These are phyloP conservation scores for Phaffia australis DNA, from an alignment of 768 basidiomycete species.

Conservation along the genomic window DNA sequence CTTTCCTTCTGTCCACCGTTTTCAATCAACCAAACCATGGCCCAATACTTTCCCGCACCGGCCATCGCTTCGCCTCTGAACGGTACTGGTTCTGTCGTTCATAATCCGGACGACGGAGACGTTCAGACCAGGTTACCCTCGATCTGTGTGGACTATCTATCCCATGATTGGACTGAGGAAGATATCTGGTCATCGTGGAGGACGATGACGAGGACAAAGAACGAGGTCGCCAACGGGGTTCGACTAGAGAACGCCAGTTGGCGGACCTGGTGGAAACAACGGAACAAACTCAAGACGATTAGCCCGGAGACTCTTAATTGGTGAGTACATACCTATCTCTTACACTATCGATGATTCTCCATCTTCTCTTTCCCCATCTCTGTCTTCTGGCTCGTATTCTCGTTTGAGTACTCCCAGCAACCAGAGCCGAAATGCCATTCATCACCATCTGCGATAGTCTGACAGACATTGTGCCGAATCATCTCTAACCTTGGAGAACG, in stretches of 20 bases:
- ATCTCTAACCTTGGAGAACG: background rate
- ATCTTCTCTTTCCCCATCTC: slow-evolving; percentile 1
- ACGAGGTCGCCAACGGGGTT: slow-evolving; percentile 89
- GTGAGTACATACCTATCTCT: slow-evolving; percentile 45
- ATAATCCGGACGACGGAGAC: slow-evolving; percentile 44
- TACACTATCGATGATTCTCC: background rate
- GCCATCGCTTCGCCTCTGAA: slow-evolving; percentile 11
- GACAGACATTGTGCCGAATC: background rate
- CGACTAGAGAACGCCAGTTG: slow-evolving; percentile 95
- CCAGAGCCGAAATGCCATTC: background rate
- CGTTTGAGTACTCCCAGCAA: background rate
- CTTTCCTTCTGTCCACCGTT: background rate
- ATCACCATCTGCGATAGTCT: background rate
- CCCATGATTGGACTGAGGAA: slow-evolving; percentile 93
- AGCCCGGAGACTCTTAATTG: slow-evolving; percentile 97
- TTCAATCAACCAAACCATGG: slow-evolving; percentile 3
- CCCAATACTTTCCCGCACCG: slow-evolving; percentile 22
- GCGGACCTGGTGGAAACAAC: slow-evolving; percentile 99
- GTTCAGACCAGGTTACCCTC: slow-evolving; percentile 65
- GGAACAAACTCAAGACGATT: slow-evolving; percentile 88
- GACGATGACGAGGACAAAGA: slow-evolving; percentile 95
- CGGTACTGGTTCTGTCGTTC: slow-evolving; percentile 5
- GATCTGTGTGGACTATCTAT: slow-evolving; percentile 96
- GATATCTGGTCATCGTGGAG: slow-evolving; percentile 99
- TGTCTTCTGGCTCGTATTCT: background rate